phyloP scores from a whole-genome alignment of 768 basidiomycete genomes.

The Grammothele lineata region DNA sequence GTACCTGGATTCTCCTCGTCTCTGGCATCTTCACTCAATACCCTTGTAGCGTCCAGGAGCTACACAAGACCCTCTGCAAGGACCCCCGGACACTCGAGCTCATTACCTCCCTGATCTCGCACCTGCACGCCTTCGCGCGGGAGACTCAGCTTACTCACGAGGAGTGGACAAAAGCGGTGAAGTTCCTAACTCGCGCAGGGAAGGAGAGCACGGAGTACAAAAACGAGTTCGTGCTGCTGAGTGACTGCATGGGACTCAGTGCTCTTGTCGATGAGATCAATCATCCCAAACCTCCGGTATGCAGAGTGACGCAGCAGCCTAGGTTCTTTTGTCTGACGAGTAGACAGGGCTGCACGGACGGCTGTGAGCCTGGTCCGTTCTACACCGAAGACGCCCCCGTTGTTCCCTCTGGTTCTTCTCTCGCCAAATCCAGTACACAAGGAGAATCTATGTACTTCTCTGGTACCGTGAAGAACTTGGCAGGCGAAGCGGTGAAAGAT shows the following conservation, averaged over 20 bases:
- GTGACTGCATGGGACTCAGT: constrained; percentile 35
- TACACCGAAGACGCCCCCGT: constrained; percentile 29
- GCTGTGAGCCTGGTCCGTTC: constrained; percentile 34
- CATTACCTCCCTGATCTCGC: constrained; percentile 29
- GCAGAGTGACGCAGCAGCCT: too few species aligned
- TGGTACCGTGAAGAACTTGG: constrained; percentile 31
- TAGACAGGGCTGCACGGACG: constrained; percentile 30
- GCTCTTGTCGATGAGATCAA: constrained; percentile 34
- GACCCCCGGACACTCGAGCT: constrained; percentile 28
- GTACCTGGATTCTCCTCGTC: background rate
- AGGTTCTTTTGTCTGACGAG: background rate
- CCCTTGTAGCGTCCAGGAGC: constrained; percentile 22
- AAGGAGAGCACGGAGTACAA: constrained; percentile 34
- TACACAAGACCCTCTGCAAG: constrained; percentile 26
- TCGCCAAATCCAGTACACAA: constrained; percentile 20
- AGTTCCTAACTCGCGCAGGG: constrained; percentile 35
- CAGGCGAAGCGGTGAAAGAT: constrained; percentile 28
- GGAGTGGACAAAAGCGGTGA: constrained; percentile 34
- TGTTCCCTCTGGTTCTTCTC: constrained; percentile 25
- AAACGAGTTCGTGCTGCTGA: constrained; percentile 39
- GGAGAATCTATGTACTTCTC: constrained; percentile 34
- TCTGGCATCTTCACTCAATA: background rate
- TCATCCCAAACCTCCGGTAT: constrained; percentile 30
- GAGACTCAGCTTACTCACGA: constrained; percentile 34
- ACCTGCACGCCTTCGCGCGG: constrained; percentile 35